Evolutionary conservation across 202 grass and related monocot genomes (phyloP), one percentile per base, ranked within the genome.

Genomic region (Setaria viridis): DNA sequence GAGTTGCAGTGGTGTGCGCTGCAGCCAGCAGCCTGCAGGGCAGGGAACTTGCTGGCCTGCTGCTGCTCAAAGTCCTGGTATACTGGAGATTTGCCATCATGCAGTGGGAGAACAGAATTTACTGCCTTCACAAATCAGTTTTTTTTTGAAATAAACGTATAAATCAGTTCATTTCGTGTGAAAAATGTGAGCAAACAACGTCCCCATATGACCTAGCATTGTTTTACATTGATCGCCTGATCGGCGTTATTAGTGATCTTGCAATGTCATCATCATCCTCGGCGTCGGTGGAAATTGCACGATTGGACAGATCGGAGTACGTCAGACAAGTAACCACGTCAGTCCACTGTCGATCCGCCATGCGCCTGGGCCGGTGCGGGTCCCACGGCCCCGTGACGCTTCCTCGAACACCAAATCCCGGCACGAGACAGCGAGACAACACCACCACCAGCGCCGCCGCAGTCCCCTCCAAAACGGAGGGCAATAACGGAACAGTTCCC

Each of bases 401-500:
- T 54, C 47, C 14, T 14, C 8, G 8, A 20, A 14, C 67, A 14
- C 0, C 29, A 25, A 30, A 53, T 15, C 29, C 33, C 8, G 62
- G 63, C 78, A 55, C 78, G 34, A 67, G 77, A 15, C 80, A 34
- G 49, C 25, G 25, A 25, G 25, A 4, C 33, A 11, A 35, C 42
- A 41, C 37, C 11, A 7, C 10, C 60, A 41, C 77, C 60, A 47
- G 12, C 79, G 37, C 43, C 54, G 80, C 66, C 68, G 5, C 59
- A 19, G 7, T 30, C 49, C 10, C 17, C 11, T 39, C 76, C 37
- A 20, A 80, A 47, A 68, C 59, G 81, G 58, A 79, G 87, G 60
- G 30, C 87, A 85, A 25, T 9, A 81, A 76, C 70, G 82, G 87
- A 76, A 89, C 77, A 46, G 87, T 19, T 0, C 19, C 55, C 54